A percentile compares a stretch with the other conserved stretches of the same genome.
phyloP scores from a whole-genome alignment of 1,284 basidiomycete genomes.

The Dichomitus squalens region DNA sequence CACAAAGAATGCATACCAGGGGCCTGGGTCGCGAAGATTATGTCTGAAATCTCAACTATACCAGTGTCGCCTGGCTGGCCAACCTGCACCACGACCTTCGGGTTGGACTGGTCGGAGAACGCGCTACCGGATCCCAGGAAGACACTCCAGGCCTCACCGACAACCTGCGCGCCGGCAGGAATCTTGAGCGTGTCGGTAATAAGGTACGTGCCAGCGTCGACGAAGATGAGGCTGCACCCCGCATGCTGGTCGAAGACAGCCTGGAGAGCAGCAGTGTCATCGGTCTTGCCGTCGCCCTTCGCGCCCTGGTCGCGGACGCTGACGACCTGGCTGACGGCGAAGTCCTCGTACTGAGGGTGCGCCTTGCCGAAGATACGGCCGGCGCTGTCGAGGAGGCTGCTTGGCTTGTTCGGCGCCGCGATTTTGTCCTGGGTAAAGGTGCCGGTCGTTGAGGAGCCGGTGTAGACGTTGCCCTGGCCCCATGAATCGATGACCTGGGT shows the following conservation, averaged over 20 bases:
- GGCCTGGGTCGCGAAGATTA: constrained; percentile 55
- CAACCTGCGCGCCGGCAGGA: constrained; percentile 68
- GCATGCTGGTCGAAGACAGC: constrained; percentile 65
- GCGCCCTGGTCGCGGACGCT: constrained; percentile 74
- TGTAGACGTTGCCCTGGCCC: constrained; percentile 73
- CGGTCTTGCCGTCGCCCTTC: constrained; percentile 72
- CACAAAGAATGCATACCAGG: constrained; percentile 42
- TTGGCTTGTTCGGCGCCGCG: constrained; percentile 51
- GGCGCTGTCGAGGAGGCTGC: constrained; percentile 54
- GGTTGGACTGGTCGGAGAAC: constrained; percentile 58
- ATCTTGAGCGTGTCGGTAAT: constrained; percentile 73
- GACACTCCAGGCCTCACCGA: constrained; percentile 78
- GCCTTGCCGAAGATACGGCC: constrained; percentile 64
- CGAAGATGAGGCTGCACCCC: constrained; percentile 77
- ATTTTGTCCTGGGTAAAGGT: constrained; percentile 55
- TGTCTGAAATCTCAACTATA: constrained; percentile 61
- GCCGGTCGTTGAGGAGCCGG: constrained; percentile 43
- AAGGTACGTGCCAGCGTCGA: constrained; percentile 71
- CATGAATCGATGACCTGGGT: constrained; percentile 63
- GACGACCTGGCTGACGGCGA: constrained; percentile 63
- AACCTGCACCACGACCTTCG: constrained; percentile 59
- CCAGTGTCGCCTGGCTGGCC: constrained; percentile 52
- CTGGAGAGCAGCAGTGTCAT: constrained; percentile 74
- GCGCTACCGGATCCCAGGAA: constrained; percentile 66
- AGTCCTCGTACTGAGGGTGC: constrained; percentile 53